Evolutionary conservation across 1,284 basidiomycete species (phyloP).

Genomic region (Ustilago nuda): DNA sequence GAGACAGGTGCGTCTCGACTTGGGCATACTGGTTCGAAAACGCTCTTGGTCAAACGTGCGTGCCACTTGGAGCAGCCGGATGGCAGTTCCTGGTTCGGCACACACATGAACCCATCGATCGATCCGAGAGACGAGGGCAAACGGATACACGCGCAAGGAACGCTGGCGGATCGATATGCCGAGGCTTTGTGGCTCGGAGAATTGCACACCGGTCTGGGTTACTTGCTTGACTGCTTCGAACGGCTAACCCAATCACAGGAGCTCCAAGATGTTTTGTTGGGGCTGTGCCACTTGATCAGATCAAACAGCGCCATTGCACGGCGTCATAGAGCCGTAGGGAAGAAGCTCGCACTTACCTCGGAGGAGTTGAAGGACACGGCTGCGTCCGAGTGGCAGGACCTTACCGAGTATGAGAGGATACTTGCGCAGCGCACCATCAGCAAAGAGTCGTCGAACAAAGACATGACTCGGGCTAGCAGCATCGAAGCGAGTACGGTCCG

Average conservation of each 20-base stretch:
- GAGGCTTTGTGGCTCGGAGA: conserved; percentile 50
- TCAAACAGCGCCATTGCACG: conserved; percentile 26
- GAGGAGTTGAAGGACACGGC: background rate
- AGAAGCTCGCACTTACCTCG: background rate
- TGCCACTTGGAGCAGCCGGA: conserved; percentile 33
- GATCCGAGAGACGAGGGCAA: background rate
- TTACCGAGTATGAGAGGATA: conserved; percentile 19
- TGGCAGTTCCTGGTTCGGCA: conserved; percentile 22
- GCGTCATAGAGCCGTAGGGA: conserved; percentile 16
- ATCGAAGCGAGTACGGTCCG: conserved; percentile 5
- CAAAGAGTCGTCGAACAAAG: background rate
- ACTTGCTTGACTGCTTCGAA: conserved; percentile 40
- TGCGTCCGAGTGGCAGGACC: background rate
- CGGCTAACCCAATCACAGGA: conserved; percentile 19
- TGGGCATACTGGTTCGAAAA: background rate
- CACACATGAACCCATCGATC: conserved; percentile 2
- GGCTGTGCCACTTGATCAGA: conserved; percentile 30
- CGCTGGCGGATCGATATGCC: conserved; percentile 22
- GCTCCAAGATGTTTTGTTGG: conserved; percentile 23
- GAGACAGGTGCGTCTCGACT: conserved; percentile 23
- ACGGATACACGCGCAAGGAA: background rate
- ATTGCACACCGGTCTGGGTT: conserved; percentile 35
- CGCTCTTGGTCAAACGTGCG: conserved; percentile 14
- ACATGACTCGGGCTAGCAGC: background rate
- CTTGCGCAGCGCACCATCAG: conserved; percentile 15